Conservation (phyloP, 83 land plant species). For the Diphasiastrum complanatum region DNA sequence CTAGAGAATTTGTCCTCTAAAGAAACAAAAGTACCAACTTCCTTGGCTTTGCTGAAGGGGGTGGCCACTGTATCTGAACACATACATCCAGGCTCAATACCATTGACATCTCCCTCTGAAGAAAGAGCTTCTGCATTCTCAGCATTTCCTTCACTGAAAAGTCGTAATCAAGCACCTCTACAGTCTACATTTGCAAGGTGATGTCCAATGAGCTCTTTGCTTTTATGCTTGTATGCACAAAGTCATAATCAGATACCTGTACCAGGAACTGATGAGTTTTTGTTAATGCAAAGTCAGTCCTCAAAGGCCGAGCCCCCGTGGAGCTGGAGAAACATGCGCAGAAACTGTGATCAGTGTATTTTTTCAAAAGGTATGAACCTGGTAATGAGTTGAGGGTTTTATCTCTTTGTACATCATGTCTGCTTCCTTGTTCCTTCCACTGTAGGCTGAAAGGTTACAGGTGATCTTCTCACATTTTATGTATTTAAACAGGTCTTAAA, state of each 20-base stretch:
- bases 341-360: constrained; percentile 78
- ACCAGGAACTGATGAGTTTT: background rate
- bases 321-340: constrained; percentile 89
- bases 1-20: background rate
- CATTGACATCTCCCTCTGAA: constrained; percentile 69
- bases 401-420: background rate
- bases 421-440: background rate
- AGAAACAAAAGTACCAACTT: background rate
- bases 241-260: too few species aligned
- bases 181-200: constrained; percentile 75
- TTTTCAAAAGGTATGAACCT: constrained; percentile 65
- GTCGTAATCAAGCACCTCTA: constrained; percentile 45
- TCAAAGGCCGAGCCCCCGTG: constrained; percentile 63
- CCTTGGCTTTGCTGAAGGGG: too few species aligned
- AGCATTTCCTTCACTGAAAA: constrained; percentile 42
- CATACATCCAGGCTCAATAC: too few species aligned
- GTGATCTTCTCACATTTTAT: background rate
- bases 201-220: too few species aligned
- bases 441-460: background rate
- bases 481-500: constrained; percentile 40
- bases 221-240: too few species aligned
- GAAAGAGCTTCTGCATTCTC: constrained; percentile 58
- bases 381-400: background rate
- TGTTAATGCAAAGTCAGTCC: constrained; percentile 46
- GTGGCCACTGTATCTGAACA: too few species aligned